These are phyloP conservation scores for Rasamsonia emersonii DNA, from an alignment of 2,329 filamentous ascomycete species.

Conservation along the genomic window DNA sequence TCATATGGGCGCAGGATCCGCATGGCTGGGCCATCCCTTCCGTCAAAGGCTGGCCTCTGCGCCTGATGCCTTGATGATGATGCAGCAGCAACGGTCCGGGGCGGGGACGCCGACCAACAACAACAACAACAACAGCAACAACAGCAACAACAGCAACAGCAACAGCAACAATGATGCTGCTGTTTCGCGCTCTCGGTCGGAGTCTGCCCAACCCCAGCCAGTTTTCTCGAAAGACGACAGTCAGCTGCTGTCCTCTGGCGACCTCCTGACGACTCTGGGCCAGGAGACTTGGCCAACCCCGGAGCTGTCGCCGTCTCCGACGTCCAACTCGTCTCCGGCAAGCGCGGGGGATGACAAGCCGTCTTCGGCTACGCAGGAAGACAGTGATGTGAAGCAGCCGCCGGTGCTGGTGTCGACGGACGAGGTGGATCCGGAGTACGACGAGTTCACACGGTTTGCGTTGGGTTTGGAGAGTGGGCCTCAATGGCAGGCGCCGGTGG, in stretches of 20 bases:
- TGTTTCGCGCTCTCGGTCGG: too few relatives aligned
- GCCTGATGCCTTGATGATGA: conserved; percentile 24
- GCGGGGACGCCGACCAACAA: background rate
- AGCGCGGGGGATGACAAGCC: background rate
- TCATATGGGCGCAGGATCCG: conserved; percentile 13
- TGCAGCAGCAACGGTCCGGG: conserved; percentile 3
- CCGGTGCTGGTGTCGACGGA: conserved; percentile 19
- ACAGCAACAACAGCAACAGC: too few relatives aligned
- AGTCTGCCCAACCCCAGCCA: too few relatives aligned
- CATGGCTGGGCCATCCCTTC: conserved; percentile 20
- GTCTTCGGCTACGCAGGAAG: background rate
- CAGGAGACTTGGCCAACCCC: conserved; percentile 22
- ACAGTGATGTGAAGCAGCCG: too few relatives aligned
- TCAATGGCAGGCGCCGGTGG: conserved; percentile 9
- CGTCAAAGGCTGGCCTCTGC: conserved; percentile 26
- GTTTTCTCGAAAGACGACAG: too few relatives aligned
- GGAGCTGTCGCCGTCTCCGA: conserved; percentile 24
- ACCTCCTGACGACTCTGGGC: too few relatives aligned
- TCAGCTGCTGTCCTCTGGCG: too few relatives aligned
- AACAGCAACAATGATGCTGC: too few relatives aligned
- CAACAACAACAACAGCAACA: too few relatives aligned
- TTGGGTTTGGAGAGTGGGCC: conserved; percentile 17
- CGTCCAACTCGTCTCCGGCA: conserved; percentile 20
- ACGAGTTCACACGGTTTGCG: conserved; percentile 27
- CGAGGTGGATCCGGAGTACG: conserved; percentile 21